phyloP scores from a whole-genome alignment of 2,329 filamentous ascomycete species.

The Sarocladium strictum region DNA sequence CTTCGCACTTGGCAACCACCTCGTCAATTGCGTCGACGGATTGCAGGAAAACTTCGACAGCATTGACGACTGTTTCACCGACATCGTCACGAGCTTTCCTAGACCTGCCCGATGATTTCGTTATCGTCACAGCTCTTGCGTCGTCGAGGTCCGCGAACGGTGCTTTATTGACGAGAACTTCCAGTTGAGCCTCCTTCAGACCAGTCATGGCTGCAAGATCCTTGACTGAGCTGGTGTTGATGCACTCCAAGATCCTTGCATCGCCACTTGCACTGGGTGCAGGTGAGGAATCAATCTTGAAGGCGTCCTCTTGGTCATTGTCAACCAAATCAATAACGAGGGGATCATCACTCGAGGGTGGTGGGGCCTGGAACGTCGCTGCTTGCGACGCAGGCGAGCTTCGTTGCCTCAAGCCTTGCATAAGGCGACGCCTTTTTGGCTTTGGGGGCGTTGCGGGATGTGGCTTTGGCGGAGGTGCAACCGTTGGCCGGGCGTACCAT shows the following conservation, averaged over 20 bases:
- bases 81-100: slow-evolving; percentile 41
- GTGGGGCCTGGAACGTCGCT: slow-evolving; percentile 10
- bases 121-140: slow-evolving; percentile 58
- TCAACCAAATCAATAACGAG: slow-evolving; percentile 28
- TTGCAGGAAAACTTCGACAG: slow-evolving; percentile 64
- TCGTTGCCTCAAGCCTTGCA: slow-evolving; percentile 28
- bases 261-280: slow-evolving; percentile 24
- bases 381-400: slow-evolving; percentile 18
- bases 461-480: not conserved
- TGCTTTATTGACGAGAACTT: slow-evolving; percentile 63
- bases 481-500: not conserved
- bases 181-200: slow-evolving; percentile 62
- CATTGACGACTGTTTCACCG: slow-evolving; percentile 46
- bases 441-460: slow-evolving; percentile 13
- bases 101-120: slow-evolving; percentile 39
- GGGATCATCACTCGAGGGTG: slow-evolving; percentile 28
- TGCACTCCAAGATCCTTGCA: slow-evolving; percentile 62
- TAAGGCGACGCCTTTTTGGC: slow-evolving; percentile 20
- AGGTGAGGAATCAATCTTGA: slow-evolving; percentile 28
- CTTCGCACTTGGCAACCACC: slow-evolving; percentile 70
- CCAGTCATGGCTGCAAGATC: slow-evolving; percentile 80
- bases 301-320: slow-evolving; percentile 36
- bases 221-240: slow-evolving; percentile 71
- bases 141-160: slow-evolving; percentile 65
- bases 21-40: slow-evolving; percentile 80